Conservation (phyloP, 2,329 filamentous ascomycete species). For the Pseudocercospora musae region DNA sequence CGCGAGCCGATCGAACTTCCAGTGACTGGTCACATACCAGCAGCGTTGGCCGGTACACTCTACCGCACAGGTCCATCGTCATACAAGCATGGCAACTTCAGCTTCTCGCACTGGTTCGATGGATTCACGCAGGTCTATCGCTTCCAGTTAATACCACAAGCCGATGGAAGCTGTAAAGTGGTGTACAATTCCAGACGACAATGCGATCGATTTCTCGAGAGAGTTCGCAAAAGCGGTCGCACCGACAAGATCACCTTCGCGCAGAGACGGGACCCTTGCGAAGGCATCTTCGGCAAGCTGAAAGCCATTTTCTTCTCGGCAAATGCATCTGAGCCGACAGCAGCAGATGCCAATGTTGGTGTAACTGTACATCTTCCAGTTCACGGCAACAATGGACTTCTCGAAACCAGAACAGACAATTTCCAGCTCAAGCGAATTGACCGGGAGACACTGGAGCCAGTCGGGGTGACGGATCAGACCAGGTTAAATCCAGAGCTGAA, state of each 20-base stretch:
- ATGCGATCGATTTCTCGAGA: constrained; percentile 60
- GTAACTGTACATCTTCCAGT: constrained; percentile 49
- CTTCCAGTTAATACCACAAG: constrained; percentile 60
- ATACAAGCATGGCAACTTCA: constrained; percentile 52
- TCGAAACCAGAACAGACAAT: constrained; percentile 57
- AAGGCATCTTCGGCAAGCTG: constrained; percentile 68
- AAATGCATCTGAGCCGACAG: constrained; percentile 8
- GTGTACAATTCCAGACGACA: constrained; percentile 71
- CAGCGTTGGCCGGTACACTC: constrained; percentile 67
- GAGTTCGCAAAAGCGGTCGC: constrained; percentile 58
- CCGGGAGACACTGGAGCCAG: constrained; percentile 67
- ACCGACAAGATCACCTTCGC: constrained; percentile 62
- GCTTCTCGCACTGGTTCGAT: constrained; percentile 76
- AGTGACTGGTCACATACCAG: constrained; percentile 65
- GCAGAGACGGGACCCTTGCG: constrained; percentile 69
- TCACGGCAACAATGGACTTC: constrained; percentile 17
- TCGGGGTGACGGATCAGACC: constrained; percentile 58
- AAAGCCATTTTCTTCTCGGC: constrained; percentile 55
- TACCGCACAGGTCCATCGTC: constrained; percentile 73
- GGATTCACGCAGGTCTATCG: constrained; percentile 68
- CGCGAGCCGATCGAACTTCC: constrained; percentile 50
- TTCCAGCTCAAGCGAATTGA: constrained; percentile 63
- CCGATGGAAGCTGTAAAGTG: constrained; percentile 42
- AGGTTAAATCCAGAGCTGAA: constrained; percentile 64
- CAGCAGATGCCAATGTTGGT: constrained; percentile 51